Evolutionary conservation across 2,329 filamentous ascomycete genomes (phyloP).

Genomic region (Fusarium liriodendri): DNA sequence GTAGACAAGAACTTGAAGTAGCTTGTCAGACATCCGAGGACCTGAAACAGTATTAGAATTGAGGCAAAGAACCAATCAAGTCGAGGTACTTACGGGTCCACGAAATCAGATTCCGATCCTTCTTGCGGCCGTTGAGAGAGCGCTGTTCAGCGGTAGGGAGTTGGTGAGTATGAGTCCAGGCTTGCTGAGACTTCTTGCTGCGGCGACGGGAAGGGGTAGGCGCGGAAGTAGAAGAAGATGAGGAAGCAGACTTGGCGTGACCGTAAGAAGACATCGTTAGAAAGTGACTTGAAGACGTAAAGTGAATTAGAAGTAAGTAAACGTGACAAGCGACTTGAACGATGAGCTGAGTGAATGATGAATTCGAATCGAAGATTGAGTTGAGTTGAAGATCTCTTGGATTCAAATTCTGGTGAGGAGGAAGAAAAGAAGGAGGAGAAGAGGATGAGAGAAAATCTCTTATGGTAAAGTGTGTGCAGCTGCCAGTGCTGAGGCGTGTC

Average conservation of each 20-base stretch:
- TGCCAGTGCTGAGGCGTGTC: neutral
- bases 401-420: neutral
- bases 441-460: neutral
- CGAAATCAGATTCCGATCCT: conserved; percentile 53
- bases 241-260: neutral
- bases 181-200: conserved; percentile 17
- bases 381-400: neutral
- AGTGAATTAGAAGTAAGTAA: neutral
- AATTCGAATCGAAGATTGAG: neutral
- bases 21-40: conserved; percentile 59
- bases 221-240: neutral
- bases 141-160: conserved; percentile 42
- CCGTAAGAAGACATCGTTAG: neutral
- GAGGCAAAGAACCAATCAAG: neutral
- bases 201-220: neutral
- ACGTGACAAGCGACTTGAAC: neutral
- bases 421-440: neutral
- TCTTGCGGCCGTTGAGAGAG: conserved; percentile 44
- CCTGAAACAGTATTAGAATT: conserved; percentile 46
- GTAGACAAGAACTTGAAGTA: conserved; percentile 55
- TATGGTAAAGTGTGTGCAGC: neutral
- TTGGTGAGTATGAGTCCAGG: conserved; percentile 34
- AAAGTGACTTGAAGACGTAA: neutral
- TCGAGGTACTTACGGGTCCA: conserved; percentile 54
- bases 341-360: neutral